A percentile compares a stretch with the other conserved stretches of the same genome.
phyloP scores from a whole-genome alignment of 1,284 basidiomycete genomes.

The Laetiporus sulphureus region DNA sequence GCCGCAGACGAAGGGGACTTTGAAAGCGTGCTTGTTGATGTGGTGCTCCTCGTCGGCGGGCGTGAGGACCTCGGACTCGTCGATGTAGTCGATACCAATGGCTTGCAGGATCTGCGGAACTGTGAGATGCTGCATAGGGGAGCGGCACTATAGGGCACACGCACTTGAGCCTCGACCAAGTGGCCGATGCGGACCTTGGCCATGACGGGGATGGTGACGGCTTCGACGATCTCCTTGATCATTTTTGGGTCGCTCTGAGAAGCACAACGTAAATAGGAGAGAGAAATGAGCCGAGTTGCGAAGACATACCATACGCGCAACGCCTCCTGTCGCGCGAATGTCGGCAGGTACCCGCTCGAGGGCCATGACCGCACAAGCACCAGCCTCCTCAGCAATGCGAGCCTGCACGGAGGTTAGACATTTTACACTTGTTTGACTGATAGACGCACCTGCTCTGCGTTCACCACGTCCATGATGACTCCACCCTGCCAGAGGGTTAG shows the following conservation, averaged over 20 bases:
- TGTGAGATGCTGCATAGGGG: slow-evolving; percentile 5
- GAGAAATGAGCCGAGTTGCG: slow-evolving; percentile 1
- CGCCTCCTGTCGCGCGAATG: slow-evolving; percentile 86
- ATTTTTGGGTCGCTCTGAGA: slow-evolving; percentile 88
- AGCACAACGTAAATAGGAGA: slow-evolving; percentile 3
- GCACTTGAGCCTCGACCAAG: slow-evolving; percentile 90
- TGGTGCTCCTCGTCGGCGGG: slow-evolving; percentile 85
- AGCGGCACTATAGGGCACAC: slow-evolving; percentile 6
- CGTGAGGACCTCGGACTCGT: slow-evolving; percentile 95
- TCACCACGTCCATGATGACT: slow-evolving; percentile 92
- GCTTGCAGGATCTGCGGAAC: slow-evolving; percentile 81
- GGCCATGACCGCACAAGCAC: slow-evolving; percentile 98
- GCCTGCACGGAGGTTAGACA: slow-evolving; percentile 44
- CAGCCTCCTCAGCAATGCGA: slow-evolving; percentile 95
- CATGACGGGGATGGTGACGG: slow-evolving; percentile 91
- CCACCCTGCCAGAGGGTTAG: slow-evolving; percentile 49
- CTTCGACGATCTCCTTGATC: slow-evolving; percentile 94
- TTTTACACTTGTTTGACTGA: slow-evolving; percentile 1
- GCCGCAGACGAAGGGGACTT: slow-evolving; percentile 84
- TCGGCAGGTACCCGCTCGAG: slow-evolving; percentile 95
- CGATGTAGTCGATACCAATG: slow-evolving; percentile 97
- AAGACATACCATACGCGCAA: slow-evolving; percentile 80
- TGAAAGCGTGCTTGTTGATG: slow-evolving; percentile 89
- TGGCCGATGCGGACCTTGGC: slow-evolving; percentile 96
- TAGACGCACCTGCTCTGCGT: slow-evolving; percentile 63